Evolutionary conservation across 768 basidiomycete genomes (phyloP), one percentile per base, ranked within the genome.

Genomic region (Podaxis sp.): DNA sequence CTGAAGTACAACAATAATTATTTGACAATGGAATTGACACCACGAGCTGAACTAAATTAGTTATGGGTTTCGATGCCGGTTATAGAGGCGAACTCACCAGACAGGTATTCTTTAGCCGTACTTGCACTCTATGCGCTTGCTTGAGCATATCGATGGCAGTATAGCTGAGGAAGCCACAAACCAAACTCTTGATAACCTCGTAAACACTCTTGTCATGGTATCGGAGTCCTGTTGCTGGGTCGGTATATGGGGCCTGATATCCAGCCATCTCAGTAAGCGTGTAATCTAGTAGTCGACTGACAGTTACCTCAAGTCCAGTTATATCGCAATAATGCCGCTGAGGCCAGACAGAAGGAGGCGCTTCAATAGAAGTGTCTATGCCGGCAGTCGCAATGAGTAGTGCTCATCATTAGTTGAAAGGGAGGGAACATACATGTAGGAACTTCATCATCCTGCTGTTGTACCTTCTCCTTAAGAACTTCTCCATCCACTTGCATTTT

Each of bases 141-240:
- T 25, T 59, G 15, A 25, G 15, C 56, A 12, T 17, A 37, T 6
- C 38, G 36, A 66, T 8, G 17, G 15, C 41, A 17, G 2, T 4
- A 22, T 2, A 17, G 49, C 15, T 52, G 13, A 37, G 25, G 36
- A 40, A 11, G 57, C 12, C 15, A 71, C 80, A 54, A 63, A 91
- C 92, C 69, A 94, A 74, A 54, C 83, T 81, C 70, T 90, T 91
- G 65, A 94, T 85, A 29, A 92, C 76, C 52, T 92, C 90, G 69
- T 93, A 94, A n/a, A 94, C 84, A 64, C 86, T 90, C 77, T 90
- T 92, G 78, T 94, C 89, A 64, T 94, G 89, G 70, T 90, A 94
- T 3, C 93, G 82, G 9, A 94, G 77, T 1, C 87, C 86, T 0
- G 91, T 93, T 1, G 85, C 83, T 5, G 93, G 92, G 66, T 94